Percentiles rank a stretch among this genome's conserved stretches.
Evolutionary conservation across 768 basidiomycete genomes (phyloP).

Genomic region (Tricholoma hemisulphureum): DNA sequence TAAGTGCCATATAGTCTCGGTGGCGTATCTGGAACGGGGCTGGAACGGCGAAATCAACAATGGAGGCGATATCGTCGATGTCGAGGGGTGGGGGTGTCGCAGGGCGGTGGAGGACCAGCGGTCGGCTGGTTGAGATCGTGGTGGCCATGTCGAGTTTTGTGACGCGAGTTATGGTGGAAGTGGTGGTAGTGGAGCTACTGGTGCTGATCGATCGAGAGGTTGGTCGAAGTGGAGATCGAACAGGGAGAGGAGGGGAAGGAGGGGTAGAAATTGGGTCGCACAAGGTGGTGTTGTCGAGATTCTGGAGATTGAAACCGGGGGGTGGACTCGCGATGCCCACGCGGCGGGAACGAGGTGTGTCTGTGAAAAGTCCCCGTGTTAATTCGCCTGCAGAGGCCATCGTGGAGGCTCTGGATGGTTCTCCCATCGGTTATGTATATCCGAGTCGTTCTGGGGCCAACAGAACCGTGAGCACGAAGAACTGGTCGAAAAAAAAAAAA

Average conservation of each 20-base stretch:
- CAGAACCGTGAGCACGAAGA: too few relatives aligned
- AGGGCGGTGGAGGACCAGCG: slow-evolving; percentile 17
- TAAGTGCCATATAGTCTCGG: slow-evolving; percentile 25
- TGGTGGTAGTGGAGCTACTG: slow-evolving; percentile 10
- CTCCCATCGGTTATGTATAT: background rate
- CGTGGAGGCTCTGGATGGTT: slow-evolving; percentile 7
- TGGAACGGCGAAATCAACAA: slow-evolving; percentile 20
- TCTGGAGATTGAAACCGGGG: slow-evolving; percentile 28
- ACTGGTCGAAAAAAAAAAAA: too few relatives aligned
- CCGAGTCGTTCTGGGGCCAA: too few relatives aligned
- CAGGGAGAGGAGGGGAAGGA: slow-evolving; percentile 28
- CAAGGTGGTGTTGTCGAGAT: slow-evolving; percentile 8
- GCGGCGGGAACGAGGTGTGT: slow-evolving; percentile 44
- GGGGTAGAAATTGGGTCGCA: slow-evolving; percentile 24
- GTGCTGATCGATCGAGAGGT: slow-evolving; percentile 25
- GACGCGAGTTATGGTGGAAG: background rate
- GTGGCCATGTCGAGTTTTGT: background rate
- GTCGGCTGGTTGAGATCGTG: background rate
- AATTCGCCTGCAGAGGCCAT: slow-evolving; percentile 12
- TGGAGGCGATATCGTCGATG: slow-evolving; percentile 26
- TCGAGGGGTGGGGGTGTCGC: slow-evolving; percentile 21
- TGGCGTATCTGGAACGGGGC: slow-evolving; percentile 26
- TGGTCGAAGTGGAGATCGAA: slow-evolving; percentile 39
- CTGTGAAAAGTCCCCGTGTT: slow-evolving; percentile 3
- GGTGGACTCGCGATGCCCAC: slow-evolving; percentile 39